Percentiles rank a stretch among this genome's conserved stretches.
phyloP scores from a whole-genome alignment of 208 protist species.

The Acanthamoeba lenticulata region DNA sequence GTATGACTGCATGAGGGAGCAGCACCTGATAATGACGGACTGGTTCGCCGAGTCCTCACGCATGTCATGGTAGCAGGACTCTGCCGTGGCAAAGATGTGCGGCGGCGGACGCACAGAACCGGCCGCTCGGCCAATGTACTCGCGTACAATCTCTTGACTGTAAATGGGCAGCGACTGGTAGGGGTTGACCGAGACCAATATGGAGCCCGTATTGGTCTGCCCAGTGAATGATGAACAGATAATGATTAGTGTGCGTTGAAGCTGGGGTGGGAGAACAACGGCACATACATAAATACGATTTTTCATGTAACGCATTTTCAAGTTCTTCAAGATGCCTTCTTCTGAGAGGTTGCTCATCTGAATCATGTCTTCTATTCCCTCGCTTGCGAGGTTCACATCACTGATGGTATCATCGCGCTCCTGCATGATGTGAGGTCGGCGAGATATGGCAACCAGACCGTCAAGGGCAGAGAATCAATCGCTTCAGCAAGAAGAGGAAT shows the following conservation, averaged over 20 bases:
- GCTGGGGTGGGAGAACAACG: neutral
- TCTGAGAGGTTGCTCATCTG: constrained; percentile 71
- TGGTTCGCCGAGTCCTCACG: constrained; percentile 76
- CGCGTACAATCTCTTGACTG: constrained; percentile 63
- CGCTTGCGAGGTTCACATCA: neutral
- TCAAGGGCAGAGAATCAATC: too few species aligned
- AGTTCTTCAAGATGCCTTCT: constrained; percentile 70
- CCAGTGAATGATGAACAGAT: neutral
- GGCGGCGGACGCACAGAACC: constrained; percentile 70
- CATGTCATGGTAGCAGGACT: constrained; percentile 79
- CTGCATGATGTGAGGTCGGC: neutral
- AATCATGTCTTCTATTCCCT: constrained; percentile 73
- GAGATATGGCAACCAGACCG: too few species aligned
- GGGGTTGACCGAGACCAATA: constrained; percentile 83
- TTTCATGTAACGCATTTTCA: constrained; percentile 71
- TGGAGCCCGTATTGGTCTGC: constrained; percentile 81
- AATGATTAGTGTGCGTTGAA: neutral
- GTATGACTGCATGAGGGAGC: neutral
- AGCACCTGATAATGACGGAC: constrained; percentile 80
- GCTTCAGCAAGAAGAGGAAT: too few species aligned
- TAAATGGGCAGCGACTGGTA: constrained; percentile 80
- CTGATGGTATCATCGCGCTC: neutral
- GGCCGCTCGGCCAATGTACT: constrained; percentile 74
- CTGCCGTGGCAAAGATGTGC: constrained; percentile 81
- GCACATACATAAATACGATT: constrained; percentile 70